Base-by-base conservation (phyloP, 1,284 basidiomycete genomes). In the Ganoderma boninense region DNA sequence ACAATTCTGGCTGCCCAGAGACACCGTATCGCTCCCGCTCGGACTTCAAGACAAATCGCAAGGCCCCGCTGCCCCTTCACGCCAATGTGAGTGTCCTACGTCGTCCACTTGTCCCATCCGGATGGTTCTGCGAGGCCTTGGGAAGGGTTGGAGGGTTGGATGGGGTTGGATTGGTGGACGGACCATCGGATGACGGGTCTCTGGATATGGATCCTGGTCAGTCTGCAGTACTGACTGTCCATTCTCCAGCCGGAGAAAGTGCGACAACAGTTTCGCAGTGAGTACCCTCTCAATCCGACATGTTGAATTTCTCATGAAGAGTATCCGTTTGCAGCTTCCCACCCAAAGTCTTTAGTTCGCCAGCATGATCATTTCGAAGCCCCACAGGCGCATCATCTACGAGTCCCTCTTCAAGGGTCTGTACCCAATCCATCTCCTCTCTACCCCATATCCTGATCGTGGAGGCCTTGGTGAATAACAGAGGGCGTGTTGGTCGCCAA, bases 401-500 rank as follows among this genome's bases (percentile, higher is more conserved):
- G 96, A 98, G 87, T 93, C 93, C 88, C 96, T 98, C 89, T 98
- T 98, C 94, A 97, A 97, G 87, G 97, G 95, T 95, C 76, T 76
- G 90, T 84, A 26, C 13, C 57, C 29, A 57, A 42, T 2, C 26
- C n/a, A 38, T 44, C 23, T 20, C 23, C 32, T 8, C 18, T 26
- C 35, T 20, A 11, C 23, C 18, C 38, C 6, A 42, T 6, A n/a
- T 6, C 63, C 44, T 74, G 44, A 73, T 62, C 35, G 43, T 62
- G 14, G 18, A 16, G 4, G 26, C 14, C 59, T 65, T 65, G n/a
- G 0, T 7, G 20, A 2, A 52, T 1, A 67, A 52, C 76, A 96
- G 95, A 98, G 93, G 97, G 98, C 80, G 98, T 99, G 76, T 88
- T 99, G 82, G 97, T 99, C 82, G 97, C 97, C 80, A 97, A 98